Percentiles rank a stretch among this genome's conserved stretches.
Conservation (phyloP, 768 basidiomycete species). For the Inosperma sp. region DNA sequence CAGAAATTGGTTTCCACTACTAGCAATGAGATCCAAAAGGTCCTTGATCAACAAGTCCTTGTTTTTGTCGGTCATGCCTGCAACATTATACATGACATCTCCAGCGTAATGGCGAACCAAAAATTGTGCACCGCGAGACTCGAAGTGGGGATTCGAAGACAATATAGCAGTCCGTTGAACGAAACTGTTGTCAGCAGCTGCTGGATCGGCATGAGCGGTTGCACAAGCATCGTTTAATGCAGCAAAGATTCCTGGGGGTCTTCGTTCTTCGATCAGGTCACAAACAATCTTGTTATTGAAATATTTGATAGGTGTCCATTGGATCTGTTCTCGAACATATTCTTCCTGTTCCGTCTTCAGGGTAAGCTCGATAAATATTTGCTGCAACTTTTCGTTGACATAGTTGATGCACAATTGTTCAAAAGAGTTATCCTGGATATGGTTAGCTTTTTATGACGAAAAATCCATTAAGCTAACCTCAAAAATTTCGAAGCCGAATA, state of each 20-base stretch:
- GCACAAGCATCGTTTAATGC: slow-evolving; percentile 99
- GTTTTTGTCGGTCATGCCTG: slow-evolving; percentile 99
- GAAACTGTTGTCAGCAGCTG: slow-evolving; percentile 96
- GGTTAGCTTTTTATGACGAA: background rate
- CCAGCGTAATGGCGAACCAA: slow-evolving; percentile 96
- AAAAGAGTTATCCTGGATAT: slow-evolving; percentile 80
- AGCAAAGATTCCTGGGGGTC: slow-evolving; percentile 96
- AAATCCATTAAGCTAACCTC: slow-evolving; percentile 46
- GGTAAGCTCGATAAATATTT: slow-evolving; percentile 98
- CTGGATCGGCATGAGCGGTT: slow-evolving; percentile 95
- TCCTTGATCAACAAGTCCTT: slow-evolving; percentile 97
- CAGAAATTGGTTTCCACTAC: slow-evolving; percentile 79
- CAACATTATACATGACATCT: slow-evolving; percentile 95
- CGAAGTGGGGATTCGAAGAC: slow-evolving; percentile 87
- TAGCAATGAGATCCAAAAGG: slow-evolving; percentile 80
- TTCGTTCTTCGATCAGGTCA: slow-evolving; percentile 93
- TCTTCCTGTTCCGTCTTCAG: slow-evolving; percentile 99
- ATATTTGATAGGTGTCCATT: slow-evolving; percentile 99
- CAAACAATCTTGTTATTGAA: slow-evolving; percentile 99
- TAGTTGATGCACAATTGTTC: slow-evolving; percentile 99
- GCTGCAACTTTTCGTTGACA: slow-evolving; percentile 99
- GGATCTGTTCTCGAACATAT: slow-evolving; percentile 96
- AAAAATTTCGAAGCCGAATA: slow-evolving; percentile 99
- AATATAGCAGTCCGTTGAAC: slow-evolving; percentile 83
- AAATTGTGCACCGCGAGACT: slow-evolving; percentile 91